These are phyloP conservation scores for Crithidia bombi DNA, from an alignment of 208 protist genomes.

Conservation along the genomic window DNA sequence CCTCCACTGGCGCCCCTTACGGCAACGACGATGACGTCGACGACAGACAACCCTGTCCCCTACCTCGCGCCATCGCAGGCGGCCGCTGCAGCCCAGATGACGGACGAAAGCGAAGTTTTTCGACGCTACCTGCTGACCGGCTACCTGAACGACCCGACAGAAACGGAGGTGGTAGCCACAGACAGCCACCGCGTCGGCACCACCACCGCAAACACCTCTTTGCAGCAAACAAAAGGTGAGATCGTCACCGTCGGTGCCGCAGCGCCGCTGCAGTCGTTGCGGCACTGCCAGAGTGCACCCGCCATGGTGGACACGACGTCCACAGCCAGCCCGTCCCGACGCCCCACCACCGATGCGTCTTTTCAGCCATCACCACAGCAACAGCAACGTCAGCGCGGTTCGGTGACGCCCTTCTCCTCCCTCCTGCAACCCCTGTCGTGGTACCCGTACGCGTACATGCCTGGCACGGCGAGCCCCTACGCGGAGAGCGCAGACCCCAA, in stretches of 20 bases:
- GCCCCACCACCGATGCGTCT: neutral
- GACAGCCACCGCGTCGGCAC: neutral
- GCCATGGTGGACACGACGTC: neutral
- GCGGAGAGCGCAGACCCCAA: slow-evolving; percentile 22
- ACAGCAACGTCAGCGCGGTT: neutral
- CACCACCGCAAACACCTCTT: neutral
- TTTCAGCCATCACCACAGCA: neutral
- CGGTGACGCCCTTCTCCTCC: neutral
- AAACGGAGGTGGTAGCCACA: neutral
- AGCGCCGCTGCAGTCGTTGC: neutral
- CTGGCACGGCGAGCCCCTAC: slow-evolving; percentile 41
- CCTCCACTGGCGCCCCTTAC: too few species aligned
- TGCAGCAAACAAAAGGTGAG: neutral
- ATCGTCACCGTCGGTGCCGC: neutral
- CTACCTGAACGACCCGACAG: slow-evolving; percentile 7
- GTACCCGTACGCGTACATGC: slow-evolving; percentile 48
- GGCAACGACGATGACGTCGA: too few species aligned
- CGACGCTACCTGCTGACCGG: slow-evolving; percentile 17
- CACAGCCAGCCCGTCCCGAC: neutral
- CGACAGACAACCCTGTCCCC: neutral
- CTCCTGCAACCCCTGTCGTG: slow-evolving; percentile 39
- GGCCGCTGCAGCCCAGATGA: slow-evolving; percentile 24
- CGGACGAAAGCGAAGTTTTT: slow-evolving; percentile 27
- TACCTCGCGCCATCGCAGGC: slow-evolving; percentile 19
- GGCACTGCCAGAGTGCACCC: slow-evolving; percentile 17